phyloP scores from a whole-genome alignment of 257 asterid species.

The Fraxinus americana region DNA sequence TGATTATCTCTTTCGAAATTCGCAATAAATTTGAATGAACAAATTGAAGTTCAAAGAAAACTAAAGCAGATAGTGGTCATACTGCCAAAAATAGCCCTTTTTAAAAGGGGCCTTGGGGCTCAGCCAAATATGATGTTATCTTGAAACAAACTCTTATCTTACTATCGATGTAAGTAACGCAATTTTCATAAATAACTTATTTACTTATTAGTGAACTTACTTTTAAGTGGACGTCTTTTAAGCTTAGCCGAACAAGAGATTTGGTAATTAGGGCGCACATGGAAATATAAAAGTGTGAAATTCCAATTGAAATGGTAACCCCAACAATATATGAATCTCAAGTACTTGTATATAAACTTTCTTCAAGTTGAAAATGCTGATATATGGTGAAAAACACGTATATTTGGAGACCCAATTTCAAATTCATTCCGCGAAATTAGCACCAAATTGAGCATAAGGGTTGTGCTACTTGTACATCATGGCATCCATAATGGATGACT shows the following conservation, averaged over 20 bases:
- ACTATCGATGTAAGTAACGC: not conserved
- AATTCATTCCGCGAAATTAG: no score
- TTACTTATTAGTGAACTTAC: constrained; percentile 21
- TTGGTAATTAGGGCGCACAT: not conserved
- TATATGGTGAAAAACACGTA: not conserved
- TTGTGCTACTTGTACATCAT: no score
- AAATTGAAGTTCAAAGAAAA: not conserved
- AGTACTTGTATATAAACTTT: not conserved
- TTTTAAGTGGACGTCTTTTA: not conserved
- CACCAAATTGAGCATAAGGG: no score
- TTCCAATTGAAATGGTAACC: not conserved
- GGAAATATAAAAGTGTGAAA: not conserved
- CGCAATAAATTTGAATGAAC: not conserved
- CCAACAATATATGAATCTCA: not conserved
- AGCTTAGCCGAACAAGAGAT: not conserved
- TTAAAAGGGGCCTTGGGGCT: not conserved
- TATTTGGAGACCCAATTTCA: no score
- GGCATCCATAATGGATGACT: no score
- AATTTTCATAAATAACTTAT: not conserved
- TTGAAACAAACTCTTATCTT: not conserved
- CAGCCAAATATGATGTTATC: not conserved
- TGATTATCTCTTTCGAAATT: no score
- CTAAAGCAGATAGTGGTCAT: not conserved
- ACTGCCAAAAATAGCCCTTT: not conserved
- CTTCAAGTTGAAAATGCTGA: not conserved